Base-by-base conservation (phyloP, 345 rosid genomes). In the Syzygium grande region DNA sequence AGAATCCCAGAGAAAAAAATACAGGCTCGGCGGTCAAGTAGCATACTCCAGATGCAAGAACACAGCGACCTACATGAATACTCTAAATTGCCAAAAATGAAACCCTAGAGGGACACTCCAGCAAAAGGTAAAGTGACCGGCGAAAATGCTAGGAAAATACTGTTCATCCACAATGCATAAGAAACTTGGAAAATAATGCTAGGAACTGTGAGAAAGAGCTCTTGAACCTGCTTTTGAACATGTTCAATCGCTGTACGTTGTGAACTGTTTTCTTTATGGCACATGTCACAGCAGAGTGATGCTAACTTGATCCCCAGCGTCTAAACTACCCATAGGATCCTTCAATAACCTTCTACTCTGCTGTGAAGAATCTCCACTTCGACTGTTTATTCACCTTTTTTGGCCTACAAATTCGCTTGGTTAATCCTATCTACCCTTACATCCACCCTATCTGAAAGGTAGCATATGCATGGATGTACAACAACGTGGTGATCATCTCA, bases 341-440 rank as follows among this genome's bases (percentile, higher is more conserved):
- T 59, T 86, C 88, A 87, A 58, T 46, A 88, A 59, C 56, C 86
- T 83, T 89, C 77, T 73, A 25, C 49, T 56, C 78, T 73, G 77
- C 55, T 54, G 59, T 79, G 61, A 46, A 29, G 54, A 43, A 87
- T 87, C 78, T 85, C 84, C 17, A 89, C 61, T 38, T 55, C 83
- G 38, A 73, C 83, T 38, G 13, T 19, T 73, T 23, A 73, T 38
- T 73, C 83, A 73, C 13, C 49, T 19, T 38, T 38, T 73, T 21
- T 73, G 49, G 49, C 49, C 83, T 73, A 38, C 27, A 73, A 73
- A 73, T 73, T 38, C 4, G 49, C 49, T 19, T 5, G 15, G 49
- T 73, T 73, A 73, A 73, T 73, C 83, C 80, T 38, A 38, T 73
- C 49, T 73, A 73, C 4, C 80, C 80, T 73, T 73, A 34, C 80